Base-by-base conservation (phyloP, 1,284 basidiomycete species). In the Singerocomus inundabilis region DNA sequence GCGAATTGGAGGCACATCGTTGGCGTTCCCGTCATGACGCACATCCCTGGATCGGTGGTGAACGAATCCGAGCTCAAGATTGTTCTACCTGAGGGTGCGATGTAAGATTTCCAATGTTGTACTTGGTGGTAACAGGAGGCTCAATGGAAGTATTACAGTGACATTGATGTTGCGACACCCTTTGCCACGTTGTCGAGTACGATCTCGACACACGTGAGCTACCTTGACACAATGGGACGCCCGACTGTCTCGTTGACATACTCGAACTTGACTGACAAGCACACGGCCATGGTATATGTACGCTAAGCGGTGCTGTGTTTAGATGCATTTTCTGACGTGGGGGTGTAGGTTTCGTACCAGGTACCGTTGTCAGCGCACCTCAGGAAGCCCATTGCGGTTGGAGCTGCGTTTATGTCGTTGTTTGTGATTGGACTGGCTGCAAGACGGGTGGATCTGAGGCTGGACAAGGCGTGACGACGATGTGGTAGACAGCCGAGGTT, bases 221-320 rank as follows among this genome's bases (percentile, higher is more conserved):
- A 97, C 70, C 83, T 99, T 34, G 96, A 99, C 69, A 93, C 94
- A n/a, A 80, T 79, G 21, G 96, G 97, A 18, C 85, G 96, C 34
- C 92, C 91, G 4, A 77, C 80, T 4, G 72, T 98, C 45, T 81
- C 80, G 3, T 76, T 98, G 53, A 71, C 77, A 45, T 95, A 93
- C 72, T 71, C 79, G 37, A 72, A 85, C 51, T 75, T 93, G 51
- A 94, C 91, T 0, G 82, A 91, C 62, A 84, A 79, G 59, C 93
- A 98, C 67, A 80, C 80, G 10, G 81, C 82, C 47, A 74, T 79
- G 45, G 81, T 93, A 59, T 88, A 84, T 66, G 88, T 91, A 58
- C 59, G 88, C 76, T 18, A 40, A 33, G 25, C 21, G 30, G 32
- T 48, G 43, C 40, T 12, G 50, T 16, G 46, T 36, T 45, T 33